Evolutionary conservation across 352 stramenopile genomes (phyloP), one percentile per base, ranked within the genome.

Genomic region (Globisporangium parvum): DNA sequence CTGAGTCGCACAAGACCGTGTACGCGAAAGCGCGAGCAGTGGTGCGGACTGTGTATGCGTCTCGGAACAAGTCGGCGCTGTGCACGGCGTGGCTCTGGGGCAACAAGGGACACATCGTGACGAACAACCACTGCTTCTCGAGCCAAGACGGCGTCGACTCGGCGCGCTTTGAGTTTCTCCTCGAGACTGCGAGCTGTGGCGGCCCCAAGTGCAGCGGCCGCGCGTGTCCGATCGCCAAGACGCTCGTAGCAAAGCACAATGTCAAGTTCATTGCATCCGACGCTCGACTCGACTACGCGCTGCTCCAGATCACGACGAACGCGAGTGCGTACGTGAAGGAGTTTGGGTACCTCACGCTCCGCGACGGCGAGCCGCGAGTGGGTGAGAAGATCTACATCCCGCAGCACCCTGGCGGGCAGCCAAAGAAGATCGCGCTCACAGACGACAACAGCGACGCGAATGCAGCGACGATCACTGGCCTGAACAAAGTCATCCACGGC

Each of bases 101-200:
- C 40, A 69, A 61, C 52, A 55, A 71, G 53, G 65, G 71, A 41
- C 68, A 77, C 48, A 20, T 80, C 21, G 55, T 80, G 41, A 71
- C 68, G 66, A 80, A 80, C 66, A 73, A 73, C 64, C 71, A 80
- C 58, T 80, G 71, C 59, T 70, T 80, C 44, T 67, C 50, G 67
- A 73, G 41, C 48, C 55, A 51, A 59, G 65, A 46, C 17, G 59
- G 70, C 39, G 47, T 59, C 18, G 31, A 60, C 26, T 58, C 20
- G 46, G 66, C 54, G 18, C 44, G 54, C 12, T 55, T 26, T 52
- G 59, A 63, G 57, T 67, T 64, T 54, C 12, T 59, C 20, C 12
- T 46, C 2, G 23, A 59, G 14, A 21, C 31, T 10, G 14, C 17
- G 1, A 21, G 2, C 1, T 59, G 53, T 28, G 35, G 20, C 18